phyloP scores from a whole-genome alignment of 2,329 filamentous ascomycete genomes.

The Aspergillus awamori region DNA sequence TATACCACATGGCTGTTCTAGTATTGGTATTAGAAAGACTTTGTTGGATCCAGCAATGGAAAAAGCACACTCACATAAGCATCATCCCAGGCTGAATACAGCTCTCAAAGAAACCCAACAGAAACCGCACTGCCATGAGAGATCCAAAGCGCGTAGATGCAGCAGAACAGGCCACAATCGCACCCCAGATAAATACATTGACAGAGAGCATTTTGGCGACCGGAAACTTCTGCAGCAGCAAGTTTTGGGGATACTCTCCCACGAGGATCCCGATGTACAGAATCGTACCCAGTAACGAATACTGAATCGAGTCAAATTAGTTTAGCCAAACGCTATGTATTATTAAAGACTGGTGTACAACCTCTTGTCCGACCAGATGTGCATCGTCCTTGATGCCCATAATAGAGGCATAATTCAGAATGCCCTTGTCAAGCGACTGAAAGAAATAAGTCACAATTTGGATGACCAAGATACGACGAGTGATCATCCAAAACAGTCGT shows the following conservation, averaged over 20 bases:
- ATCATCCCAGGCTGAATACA: constrained; percentile 34
- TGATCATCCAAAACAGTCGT: constrained; percentile 24
- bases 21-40: no score
- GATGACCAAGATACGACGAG: constrained; percentile 19
- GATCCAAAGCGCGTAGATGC: constrained; percentile 48
- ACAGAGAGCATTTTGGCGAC: constrained; percentile 52
- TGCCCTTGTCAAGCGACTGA: constrained; percentile 28
- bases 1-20: constrained; percentile 71
- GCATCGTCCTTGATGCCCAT: constrained; percentile 32
- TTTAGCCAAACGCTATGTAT: no score
- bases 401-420: constrained; percentile 26
- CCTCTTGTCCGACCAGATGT: constrained; percentile 46
- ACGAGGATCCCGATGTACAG: constrained; percentile 56
- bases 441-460: constrained; percentile 27
- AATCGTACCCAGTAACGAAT: constrained; percentile 52
- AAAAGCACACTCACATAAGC: no score
- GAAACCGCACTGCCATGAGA: constrained; percentile 15
- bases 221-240: constrained; percentile 53
- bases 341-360: no score
- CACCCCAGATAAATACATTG: constrained; percentile 57
- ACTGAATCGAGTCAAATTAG: constrained; percentile 31
- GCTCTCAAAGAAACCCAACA: constrained; percentile 15
- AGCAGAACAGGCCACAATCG: constrained; percentile 49
- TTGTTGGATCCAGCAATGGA: no score
- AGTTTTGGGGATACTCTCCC: constrained; percentile 55